phyloP scores from a whole-genome alignment of 208 protist species.

The Crithidia expoeki region DNA sequence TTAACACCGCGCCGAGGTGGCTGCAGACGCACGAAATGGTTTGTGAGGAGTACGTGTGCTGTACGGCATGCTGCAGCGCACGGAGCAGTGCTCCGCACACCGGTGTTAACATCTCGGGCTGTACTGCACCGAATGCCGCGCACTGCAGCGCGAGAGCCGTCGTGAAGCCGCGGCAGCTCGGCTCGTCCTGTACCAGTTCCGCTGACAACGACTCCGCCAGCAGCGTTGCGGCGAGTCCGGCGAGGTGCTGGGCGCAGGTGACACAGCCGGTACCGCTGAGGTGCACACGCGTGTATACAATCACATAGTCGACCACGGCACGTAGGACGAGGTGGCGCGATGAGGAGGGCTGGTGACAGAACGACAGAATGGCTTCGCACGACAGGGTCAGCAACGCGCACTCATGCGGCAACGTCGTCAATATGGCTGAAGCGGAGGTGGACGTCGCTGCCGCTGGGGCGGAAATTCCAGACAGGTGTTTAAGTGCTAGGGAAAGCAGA shows the following conservation, averaged over 20 bases:
- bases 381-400: conserved; percentile 3
- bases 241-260: conserved; percentile 5
- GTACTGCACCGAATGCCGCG: not conserved
- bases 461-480: conserved; percentile 14
- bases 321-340: conserved; percentile 33
- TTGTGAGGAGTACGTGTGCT: conserved; percentile 19
- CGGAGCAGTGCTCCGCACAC: not conserved
- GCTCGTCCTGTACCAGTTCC: conserved; percentile 27
- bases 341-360: conserved; percentile 11
- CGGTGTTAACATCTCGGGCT: not conserved
- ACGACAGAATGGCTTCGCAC: conserved; percentile 9
- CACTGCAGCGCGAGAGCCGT: conserved; percentile 4
- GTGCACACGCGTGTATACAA: conserved; percentile 8
- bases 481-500: conserved; percentile 18
- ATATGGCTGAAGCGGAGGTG: conserved; percentile 1
- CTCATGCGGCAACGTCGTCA: not conserved
- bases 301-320: conserved; percentile 22
- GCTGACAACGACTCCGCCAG: conserved; percentile 7
- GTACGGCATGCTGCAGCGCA: conserved; percentile 12
- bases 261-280: not conserved
- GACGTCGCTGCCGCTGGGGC: not conserved
- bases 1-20: conserved; percentile 13
- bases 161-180: conserved; percentile 20
- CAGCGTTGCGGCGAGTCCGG: not conserved
- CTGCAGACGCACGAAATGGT: conserved; percentile 27